Percentiles rank a stretch among this genome's conserved stretches.
These are phyloP conservation scores for Alnus glutinosa DNA, from an alignment of 306 rosid genomes.

Conservation along the genomic window DNA sequence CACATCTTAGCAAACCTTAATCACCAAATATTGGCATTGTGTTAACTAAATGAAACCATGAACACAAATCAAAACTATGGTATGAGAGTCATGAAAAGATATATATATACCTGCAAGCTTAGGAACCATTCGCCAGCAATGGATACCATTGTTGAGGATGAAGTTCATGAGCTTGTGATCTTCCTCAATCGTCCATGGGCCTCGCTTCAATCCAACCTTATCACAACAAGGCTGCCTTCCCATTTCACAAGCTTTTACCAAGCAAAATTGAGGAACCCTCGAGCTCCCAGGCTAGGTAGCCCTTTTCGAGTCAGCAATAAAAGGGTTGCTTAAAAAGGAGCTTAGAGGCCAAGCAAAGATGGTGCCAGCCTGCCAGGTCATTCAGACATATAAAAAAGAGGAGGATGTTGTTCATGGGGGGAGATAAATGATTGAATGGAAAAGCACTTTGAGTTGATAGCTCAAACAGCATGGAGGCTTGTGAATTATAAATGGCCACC, in stretches of 20 bases:
- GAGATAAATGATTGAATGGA: constrained; percentile 80
- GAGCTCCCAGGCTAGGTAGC: constrained; percentile 7
- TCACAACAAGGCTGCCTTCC: constrained; percentile 97
- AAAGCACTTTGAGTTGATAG: constrained; percentile 50
- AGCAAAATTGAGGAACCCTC: constrained; percentile 5
- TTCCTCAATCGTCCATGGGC: constrained; percentile 98
- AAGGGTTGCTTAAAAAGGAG: constrained; percentile 53
- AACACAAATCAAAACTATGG: constrained; percentile 6
- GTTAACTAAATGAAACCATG: constrained; percentile 7
- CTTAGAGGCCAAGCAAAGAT: constrained; percentile 71
- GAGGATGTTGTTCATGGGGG: constrained; percentile 63
- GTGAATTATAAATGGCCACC: constrained; percentile 54
- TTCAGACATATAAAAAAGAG: constrained; percentile 44
- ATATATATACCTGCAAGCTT: constrained; percentile 78
- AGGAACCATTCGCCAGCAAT: constrained; percentile 96
- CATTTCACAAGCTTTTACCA: constrained; percentile 38
- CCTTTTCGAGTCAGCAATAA: constrained; percentile 29
- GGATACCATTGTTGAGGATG: constrained; percentile 91
- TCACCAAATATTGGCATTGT: constrained; percentile 21
- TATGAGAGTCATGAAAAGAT: not conserved
- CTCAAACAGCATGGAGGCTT: constrained; percentile 38
- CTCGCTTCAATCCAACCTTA: constrained; percentile 88
- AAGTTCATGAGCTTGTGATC: constrained; percentile 87
- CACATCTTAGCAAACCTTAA: constrained; percentile 88
- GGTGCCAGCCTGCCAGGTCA: constrained; percentile 99